phyloP scores from a whole-genome alignment of 805 yeast species.

The Saccharomycopsis capsularis region DNA sequence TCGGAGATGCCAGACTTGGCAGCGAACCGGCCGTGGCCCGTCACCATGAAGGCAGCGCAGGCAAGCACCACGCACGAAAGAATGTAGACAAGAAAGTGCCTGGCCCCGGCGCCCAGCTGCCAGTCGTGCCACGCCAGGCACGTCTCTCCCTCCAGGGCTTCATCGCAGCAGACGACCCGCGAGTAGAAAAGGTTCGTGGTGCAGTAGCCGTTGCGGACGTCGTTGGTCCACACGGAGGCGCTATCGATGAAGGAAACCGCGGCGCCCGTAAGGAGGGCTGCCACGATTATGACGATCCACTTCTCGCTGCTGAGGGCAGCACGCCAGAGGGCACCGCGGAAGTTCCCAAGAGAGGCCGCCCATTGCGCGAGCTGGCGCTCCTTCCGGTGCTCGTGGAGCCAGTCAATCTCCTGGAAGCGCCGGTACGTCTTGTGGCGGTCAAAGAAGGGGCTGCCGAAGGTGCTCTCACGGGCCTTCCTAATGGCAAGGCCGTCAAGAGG shows the following conservation, averaged over 20 bases:
- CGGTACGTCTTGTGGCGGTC: conserved; percentile 10
- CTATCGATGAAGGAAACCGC: conserved; percentile 13
- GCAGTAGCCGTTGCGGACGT: conserved; percentile 19
- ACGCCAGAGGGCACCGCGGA: not conserved
- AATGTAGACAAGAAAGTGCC: conserved; percentile 13
- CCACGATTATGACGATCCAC: conserved; percentile 25
- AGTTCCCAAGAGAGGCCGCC: not conserved
- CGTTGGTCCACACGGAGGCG: conserved; percentile 18
- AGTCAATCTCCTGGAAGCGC: conserved; percentile 17
- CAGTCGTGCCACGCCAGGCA: conserved; percentile 21
- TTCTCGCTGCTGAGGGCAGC: conserved; percentile 1
- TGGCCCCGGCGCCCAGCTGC: conserved; percentile 16
- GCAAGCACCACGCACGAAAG: conserved; percentile 4
- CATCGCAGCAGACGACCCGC: conserved; percentile 23
- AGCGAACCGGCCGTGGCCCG: conserved; percentile 32
- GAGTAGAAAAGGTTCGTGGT: conserved; percentile 6
- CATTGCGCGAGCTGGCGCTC: not conserved
- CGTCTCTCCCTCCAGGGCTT: conserved; percentile 18
- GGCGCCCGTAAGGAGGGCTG: conserved; percentile 22
- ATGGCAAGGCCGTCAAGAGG: no score
- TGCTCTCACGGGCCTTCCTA: no score
- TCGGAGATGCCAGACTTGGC: conserved; percentile 67
- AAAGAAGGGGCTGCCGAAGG: not conserved
- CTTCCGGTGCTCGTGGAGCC: conserved; percentile 18
- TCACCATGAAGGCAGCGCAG: conserved; percentile 17